These are phyloP conservation scores for Piromyces finnis DNA, from an alignment of 192 early-diverging fungal species.

Conservation along the genomic window DNA sequence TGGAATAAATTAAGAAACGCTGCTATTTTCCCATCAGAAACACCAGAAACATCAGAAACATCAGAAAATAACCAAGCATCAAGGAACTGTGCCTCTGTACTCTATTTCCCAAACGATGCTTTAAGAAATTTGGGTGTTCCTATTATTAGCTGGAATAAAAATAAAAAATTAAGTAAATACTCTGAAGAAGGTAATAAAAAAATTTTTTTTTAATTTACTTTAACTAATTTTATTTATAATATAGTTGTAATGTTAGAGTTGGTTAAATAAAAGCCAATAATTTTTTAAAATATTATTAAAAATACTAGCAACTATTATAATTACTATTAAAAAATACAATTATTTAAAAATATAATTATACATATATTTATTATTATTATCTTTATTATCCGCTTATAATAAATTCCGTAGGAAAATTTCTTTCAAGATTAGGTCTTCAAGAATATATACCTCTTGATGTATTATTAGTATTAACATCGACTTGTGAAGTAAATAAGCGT, in stretches of 20 bases:
- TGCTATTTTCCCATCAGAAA: constrained; percentile 39
- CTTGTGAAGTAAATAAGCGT: constrained; percentile 6
- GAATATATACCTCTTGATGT: background rate
- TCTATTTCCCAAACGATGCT: constrained; percentile 47
- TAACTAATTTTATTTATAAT: no score
- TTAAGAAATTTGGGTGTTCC: constrained; percentile 40
- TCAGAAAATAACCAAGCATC: no score
- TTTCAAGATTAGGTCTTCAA: background rate
- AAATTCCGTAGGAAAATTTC: background rate
- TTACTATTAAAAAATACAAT: no score
- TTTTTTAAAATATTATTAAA: no score
- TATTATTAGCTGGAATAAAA: constrained; percentile 43
- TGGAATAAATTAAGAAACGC: constrained; percentile 35
- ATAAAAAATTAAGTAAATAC: constrained; percentile 19
- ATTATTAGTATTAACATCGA: background rate
- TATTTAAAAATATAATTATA: no score
- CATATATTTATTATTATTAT: no score
- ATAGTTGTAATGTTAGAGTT: no score
- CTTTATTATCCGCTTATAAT: no score
- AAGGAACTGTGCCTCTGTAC: constrained; percentile 35
- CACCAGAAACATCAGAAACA: constrained; percentile 6
- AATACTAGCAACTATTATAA: no score
- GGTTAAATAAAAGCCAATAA: no score
- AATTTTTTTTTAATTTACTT: no score
- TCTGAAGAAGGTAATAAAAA: constrained; percentile 13